Evolutionary conservation across 768 basidiomycete genomes (phyloP), one percentile per base, ranked within the genome.

Genomic region (Leccinum disarticulatum): DNA sequence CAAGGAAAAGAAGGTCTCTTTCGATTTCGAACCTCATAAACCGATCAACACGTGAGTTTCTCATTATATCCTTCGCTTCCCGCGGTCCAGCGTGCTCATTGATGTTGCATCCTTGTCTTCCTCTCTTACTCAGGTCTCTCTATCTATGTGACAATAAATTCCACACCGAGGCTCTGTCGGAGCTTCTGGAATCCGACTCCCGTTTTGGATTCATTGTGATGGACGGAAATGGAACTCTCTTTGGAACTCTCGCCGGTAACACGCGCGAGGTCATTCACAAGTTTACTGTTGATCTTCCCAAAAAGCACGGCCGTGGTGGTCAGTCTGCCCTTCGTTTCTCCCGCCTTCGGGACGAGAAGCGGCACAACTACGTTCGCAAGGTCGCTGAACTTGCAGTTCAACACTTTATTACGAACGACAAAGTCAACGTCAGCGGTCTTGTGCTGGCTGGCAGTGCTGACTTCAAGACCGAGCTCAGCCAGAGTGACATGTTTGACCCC

Each of bases 61-160:
- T 51, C 47, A 47, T 43, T 52, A 49, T 55, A 33, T 22, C 46
- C 49, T 7, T 25, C 4, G 30, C 14, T 46, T 11, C 49, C 25
- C 19, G 13, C 56, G 22, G 54, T 25, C n/a, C 15, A 30, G 9
- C 57, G 9, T 22, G 31, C 52, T 61, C 38, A 56, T 52, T 17
- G 25, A 36, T 46, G 27, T 17, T 15, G 6, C 41, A 22, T 25
- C 43, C 11, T 13, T 14, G 22, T 50, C 51, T 56, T 48, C 28
- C 58, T 70, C 46, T 59, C 48, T 38, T 14, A 35, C 38, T 27
- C 72, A 95, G 93, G 17, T 98, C 97, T 13, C 86, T 99, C 54
- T 99, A 99, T 77, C 88, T 98, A 50, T 99, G 97, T 73, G 97
- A 98, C 82, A 98, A 97, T 81, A 98, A 97, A 74, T 99, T 99